Percentiles rank a stretch among this genome's conserved stretches.
These are phyloP conservation scores for Gossypium lobatum DNA, from an alignment of 441 rosid species.

Conservation along the genomic window DNA sequence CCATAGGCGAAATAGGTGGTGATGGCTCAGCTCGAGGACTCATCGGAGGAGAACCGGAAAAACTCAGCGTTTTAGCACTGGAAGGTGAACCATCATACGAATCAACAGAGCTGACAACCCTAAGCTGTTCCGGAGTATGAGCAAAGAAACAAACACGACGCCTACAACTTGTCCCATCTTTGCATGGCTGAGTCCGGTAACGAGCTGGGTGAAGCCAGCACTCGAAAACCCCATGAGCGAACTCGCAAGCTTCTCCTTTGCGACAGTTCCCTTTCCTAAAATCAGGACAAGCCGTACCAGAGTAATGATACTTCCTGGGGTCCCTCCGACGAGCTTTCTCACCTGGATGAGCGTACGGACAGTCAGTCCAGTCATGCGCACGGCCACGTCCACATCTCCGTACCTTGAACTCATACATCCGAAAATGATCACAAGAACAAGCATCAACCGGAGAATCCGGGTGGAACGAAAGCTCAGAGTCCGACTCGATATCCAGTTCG, in stretches of 20 bases:
- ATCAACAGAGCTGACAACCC: slow-evolving; percentile 36
- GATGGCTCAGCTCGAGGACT: slow-evolving; percentile 57
- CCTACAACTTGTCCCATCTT: slow-evolving; percentile 62
- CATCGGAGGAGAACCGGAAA: slow-evolving; percentile 54
- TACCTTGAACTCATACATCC: slow-evolving; percentile 90
- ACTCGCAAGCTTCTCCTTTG: slow-evolving; percentile 79
- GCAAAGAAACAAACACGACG: slow-evolving; percentile 89
- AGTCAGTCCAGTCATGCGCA: slow-evolving; percentile 96
- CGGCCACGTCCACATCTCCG: slow-evolving; percentile 77
- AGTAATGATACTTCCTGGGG: slow-evolving; percentile 71
- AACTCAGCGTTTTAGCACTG: slow-evolving; percentile 27
- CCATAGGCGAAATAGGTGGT: slow-evolving; percentile 53
- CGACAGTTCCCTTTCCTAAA: slow-evolving; percentile 72
- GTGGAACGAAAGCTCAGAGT: slow-evolving; percentile 32
- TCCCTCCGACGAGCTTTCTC: slow-evolving; percentile 90
- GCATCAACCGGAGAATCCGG: slow-evolving; percentile 69
- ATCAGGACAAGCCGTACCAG: slow-evolving; percentile 79
- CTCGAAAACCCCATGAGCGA: slow-evolving; percentile 90
- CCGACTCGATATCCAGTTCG: slow-evolving; percentile 34
- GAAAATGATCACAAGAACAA: slow-evolving; percentile 73
- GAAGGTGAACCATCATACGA: slow-evolving; percentile 40
- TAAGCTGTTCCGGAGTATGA: slow-evolving; percentile 75
- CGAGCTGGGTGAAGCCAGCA: slow-evolving; percentile 96
- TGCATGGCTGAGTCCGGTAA: slow-evolving; percentile 89
- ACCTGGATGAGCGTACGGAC: slow-evolving; percentile 67